Evolutionary conservation across 192 early-diverging fungal genomes (phyloP).

Genomic region (Umbelopsis sp.): DNA sequence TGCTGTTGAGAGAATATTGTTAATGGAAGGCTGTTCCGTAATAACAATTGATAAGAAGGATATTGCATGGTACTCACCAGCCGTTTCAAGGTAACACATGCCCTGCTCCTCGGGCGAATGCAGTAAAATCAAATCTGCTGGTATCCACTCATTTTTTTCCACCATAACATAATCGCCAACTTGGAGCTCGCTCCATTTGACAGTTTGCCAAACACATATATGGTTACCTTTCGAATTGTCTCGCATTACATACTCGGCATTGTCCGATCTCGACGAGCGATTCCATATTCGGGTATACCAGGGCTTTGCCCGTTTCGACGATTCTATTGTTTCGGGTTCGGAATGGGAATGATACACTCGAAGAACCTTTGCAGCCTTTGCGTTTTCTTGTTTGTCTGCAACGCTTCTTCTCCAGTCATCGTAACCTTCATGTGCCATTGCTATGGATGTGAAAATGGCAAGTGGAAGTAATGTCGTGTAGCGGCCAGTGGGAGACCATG

Average conservation of each 20-base stretch:
- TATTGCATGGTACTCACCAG: background rate
- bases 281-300: background rate
- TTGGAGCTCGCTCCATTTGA: constrained; percentile 62
- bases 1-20: constrained; percentile 50
- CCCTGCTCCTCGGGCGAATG: constrained; percentile 11
- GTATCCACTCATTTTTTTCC: constrained; percentile 64
- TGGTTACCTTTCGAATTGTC: background rate
- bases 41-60: background rate
- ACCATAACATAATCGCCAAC: constrained; percentile 82
- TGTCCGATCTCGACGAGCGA: background rate
- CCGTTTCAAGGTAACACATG: constrained; percentile 11
- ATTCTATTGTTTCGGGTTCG: constrained; percentile 4
- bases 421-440: constrained; percentile 78
- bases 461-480: constrained; percentile 80
- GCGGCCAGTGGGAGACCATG: constrained; percentile 75
- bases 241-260: background rate
- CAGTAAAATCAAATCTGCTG: constrained; percentile 21
- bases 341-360: constrained; percentile 14
- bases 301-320: background rate
- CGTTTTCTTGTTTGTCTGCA: constrained; percentile 58
- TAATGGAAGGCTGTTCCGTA: background rate
- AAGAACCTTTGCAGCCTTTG: constrained; percentile 37
- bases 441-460: constrained; percentile 71
- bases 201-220: constrained; percentile 34
- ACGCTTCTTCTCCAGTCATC: constrained; percentile 59